Evolutionary conservation across 202 grass and related monocot species (phyloP), one percentile per base, ranked within the genome.

Genomic region (Bolboschoenoplectus hybrid): DNA sequence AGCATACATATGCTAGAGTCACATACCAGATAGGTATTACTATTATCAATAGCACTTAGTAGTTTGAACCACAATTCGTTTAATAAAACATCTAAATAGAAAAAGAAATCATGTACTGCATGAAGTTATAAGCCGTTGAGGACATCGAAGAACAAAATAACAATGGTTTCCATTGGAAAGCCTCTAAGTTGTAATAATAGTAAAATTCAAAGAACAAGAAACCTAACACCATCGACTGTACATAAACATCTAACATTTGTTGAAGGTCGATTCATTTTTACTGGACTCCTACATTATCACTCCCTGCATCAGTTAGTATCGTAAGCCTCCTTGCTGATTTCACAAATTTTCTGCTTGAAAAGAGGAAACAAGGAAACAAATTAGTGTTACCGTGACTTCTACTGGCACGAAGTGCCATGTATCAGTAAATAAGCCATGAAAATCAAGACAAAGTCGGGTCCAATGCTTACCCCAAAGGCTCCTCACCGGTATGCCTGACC

Each of bases 241-340:
- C 75, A 80, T 43, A 14, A 43, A 60, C 35, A 39, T 60, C 75
- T 60, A 60, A 40, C 75, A 44, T 80, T 78, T 20, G 16, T 19
- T 20, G 53, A 80, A 60, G 75, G 35, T 82, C 84, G 44, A 41
- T 38, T 68, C 65, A 46, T 50, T 85, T 26, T 89, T 65, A 73
- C 85, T 88, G 94, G 81, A 74, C 82, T 73, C 88, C 89, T 38
- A 82, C 35, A 82, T 86, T 94, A 88, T 90, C 85, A 39, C 93
- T 94, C 38, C 91, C 85, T n/a, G 83, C 87, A 60, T 91, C 91
- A n/a, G 85, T 67, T 84, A 90, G 83, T 83, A 98, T 94, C 1
- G 86, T 98, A 63, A 98, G 89, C 91, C 91, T 94, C 86, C 90
- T 61, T 51, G 91, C 91, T 7, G 91, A 90, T 87, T 92, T 94